Base-by-base conservation (phyloP, 495 filamentous ascomycete genomes). In the Margaritispora aquatica region DNA sequence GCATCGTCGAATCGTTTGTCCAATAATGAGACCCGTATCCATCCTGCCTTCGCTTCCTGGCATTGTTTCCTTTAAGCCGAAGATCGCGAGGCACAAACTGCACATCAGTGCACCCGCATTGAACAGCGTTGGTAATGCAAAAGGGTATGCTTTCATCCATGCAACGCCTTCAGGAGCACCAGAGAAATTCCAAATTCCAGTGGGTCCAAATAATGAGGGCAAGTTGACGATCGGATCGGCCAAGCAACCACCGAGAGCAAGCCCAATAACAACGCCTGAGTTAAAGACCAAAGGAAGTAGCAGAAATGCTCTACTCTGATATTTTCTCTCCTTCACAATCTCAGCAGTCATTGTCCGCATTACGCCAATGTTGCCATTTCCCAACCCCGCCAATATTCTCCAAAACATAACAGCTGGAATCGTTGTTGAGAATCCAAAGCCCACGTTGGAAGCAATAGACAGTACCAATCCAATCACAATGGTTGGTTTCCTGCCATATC, bases 271-370 rank as follows among this genome's bases (percentile, higher is more conserved):
- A 23, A 90, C 84, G 0, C 88, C 89, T 20, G 80, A 68, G 57
- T 91, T 93, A 64, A 89, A 92, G 26, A 85, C 86, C 76, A 93
- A 83, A 0, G 90, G 90, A 50, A 95, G 64, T n/a, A 94, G 73
- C 41, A 92, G 68, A 59, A 93, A 93, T 0, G 89, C 89, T 23
- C 88, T 78, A 17, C 80, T 83, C 74, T 89, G 88, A 62, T 84
- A 88, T 67, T 73, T 79, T 60, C 75, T 80, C 71, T 86, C 83
- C 56, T 73, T 69, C 2, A 86, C 75, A 31, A 82, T 77, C 70
- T 94, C 90, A 0, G 83, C 81, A 22, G 90, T 87, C 80, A 90
- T 89, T 0, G 87, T 92, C 47, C 89, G 75, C 72, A 93, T 84
- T 34, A 92, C 87, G 0, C 88, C 88, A 1, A 90, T 83, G 62